These are phyloP conservation scores for Lecanicillium sp. DNA, from an alignment of 2,329 filamentous ascomycete genomes.

Conservation along the genomic window DNA sequence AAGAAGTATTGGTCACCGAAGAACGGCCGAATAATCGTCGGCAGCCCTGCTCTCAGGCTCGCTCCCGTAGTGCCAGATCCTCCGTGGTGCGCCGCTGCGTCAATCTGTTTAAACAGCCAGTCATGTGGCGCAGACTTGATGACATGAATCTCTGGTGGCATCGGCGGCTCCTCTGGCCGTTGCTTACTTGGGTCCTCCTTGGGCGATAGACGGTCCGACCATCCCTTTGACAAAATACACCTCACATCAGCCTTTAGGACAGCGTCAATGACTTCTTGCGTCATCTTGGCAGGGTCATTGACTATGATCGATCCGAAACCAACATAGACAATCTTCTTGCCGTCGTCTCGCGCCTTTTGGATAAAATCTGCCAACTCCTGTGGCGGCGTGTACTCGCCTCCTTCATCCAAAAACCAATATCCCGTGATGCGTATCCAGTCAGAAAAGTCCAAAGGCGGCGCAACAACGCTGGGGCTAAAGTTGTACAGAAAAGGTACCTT, in stretches of 20 bases:
- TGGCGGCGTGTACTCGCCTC: slow-evolving; percentile 62
- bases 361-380: slow-evolving; percentile 75
- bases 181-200: slow-evolving; percentile 37
- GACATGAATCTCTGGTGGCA: slow-evolving; percentile 73
- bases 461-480: slow-evolving; percentile 90
- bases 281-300: slow-evolving; percentile 79
- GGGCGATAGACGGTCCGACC: slow-evolving; percentile 71
- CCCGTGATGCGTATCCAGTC: slow-evolving; percentile 97
- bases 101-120: slow-evolving; percentile 91
- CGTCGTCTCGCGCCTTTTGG: slow-evolving; percentile 66
- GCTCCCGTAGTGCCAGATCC: slow-evolving; percentile 93
- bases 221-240: slow-evolving; percentile 92
- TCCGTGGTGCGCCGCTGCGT: slow-evolving; percentile 90
- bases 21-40: slow-evolving; percentile 92
- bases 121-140: slow-evolving; percentile 92
- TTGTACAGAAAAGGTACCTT: slow-evolving; percentile 99
- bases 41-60: slow-evolving; percentile 80
- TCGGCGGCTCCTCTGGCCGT: slow-evolving; percentile 53
- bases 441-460: slow-evolving; percentile 87
- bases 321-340: slow-evolving; percentile 91
- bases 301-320: slow-evolving; percentile 97
- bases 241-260: slow-evolving; percentile 87
- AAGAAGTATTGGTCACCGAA: slow-evolving; percentile 99
- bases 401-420: slow-evolving; percentile 95
- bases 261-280: slow-evolving; percentile 85